A percentile compares a stretch with the other conserved stretches of the same genome.
These are phyloP conservation scores for Penicillium canescens DNA, from an alignment of 495 filamentous ascomycete genomes.

Conservation along the genomic window DNA sequence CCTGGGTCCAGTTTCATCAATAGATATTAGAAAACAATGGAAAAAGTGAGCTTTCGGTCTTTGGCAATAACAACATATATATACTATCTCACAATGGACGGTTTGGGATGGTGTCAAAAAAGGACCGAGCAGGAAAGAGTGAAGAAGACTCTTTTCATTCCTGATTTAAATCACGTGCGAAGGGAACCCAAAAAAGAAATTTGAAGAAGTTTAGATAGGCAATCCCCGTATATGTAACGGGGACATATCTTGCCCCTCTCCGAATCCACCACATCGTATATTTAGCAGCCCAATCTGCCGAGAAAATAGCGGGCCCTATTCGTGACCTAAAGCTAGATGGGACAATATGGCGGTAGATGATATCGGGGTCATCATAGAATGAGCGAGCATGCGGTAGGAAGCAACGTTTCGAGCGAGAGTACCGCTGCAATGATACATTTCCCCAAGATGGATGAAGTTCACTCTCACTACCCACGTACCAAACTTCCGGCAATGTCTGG, in stretches of 20 bases:
- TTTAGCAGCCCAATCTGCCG: constrained; percentile 13
- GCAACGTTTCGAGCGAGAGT: constrained; percentile 3
- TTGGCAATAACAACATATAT: too few species aligned
- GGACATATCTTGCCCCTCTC: constrained; percentile 15
- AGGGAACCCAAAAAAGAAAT: constrained; percentile 2
- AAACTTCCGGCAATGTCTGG: constrained; percentile 14
- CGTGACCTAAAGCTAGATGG: constrained; percentile 6
- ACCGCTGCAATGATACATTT: constrained; percentile 3
- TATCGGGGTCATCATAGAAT: constrained; percentile 7
- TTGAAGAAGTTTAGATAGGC: constrained; percentile 14
- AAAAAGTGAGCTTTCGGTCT: too few species aligned
- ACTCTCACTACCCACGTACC: constrained; percentile 18
- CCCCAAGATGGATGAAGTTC: constrained; percentile 10
- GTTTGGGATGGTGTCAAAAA: too few species aligned
- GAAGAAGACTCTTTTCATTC: too few species aligned
- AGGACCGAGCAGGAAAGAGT: too few species aligned
- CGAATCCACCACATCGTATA: constrained; percentile 18
- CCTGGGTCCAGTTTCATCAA: too few species aligned
- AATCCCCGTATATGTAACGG: constrained; percentile 14
- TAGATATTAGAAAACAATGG: too few species aligned
- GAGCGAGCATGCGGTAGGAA: constrained; percentile 18
- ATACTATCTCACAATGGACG: too few species aligned
- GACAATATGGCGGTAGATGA: constrained; percentile 18
- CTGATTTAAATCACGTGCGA: background rate
- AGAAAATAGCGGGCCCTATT: constrained; percentile 5